Percentiles rank a stretch among this genome's conserved stretches.
Conservation (phyloP, 352 stramenopile genomes). For the Hyaloperonospora brassicae region DNA sequence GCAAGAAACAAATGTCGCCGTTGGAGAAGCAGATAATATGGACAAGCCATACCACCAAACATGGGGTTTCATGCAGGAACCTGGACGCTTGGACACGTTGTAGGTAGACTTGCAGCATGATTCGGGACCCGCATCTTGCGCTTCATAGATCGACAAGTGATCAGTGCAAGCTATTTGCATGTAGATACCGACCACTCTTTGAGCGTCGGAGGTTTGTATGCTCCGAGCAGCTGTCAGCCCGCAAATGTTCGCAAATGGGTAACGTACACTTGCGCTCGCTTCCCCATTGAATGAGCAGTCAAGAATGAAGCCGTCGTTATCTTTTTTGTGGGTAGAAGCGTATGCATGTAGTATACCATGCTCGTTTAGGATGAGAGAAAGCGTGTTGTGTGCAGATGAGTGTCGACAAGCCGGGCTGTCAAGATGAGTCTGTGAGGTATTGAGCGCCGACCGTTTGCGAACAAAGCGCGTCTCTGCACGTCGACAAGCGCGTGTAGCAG, state of each 20-base stretch:
- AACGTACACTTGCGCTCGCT: conserved; percentile 1
- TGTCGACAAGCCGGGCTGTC: conserved; percentile 56
- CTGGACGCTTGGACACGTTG: conserved; percentile 2
- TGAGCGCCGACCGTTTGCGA: conserved; percentile 44
- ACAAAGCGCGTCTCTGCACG: conserved; percentile 27
- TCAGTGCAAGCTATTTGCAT: conserved; percentile 14
- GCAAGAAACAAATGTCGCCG: too few relatives aligned
- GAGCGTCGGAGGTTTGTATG: conserved; percentile 3
- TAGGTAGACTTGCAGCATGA: conserved; percentile 6
- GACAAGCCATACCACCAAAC: too few relatives aligned
- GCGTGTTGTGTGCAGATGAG: conserved; percentile 56
- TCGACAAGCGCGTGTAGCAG: too few relatives aligned
- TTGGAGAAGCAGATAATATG: too few relatives aligned
- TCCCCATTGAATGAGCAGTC: conserved; percentile 12
- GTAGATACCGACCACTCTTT: conserved; percentile 16
- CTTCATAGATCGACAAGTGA: too few relatives aligned
- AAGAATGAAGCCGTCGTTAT: conserved; percentile 28
- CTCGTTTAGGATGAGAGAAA: conserved; percentile 77
- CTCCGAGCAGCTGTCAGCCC: conserved; percentile 7
- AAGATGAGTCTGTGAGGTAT: conserved; percentile 62
- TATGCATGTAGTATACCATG: conserved; percentile 46
- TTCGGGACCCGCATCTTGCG: conserved; percentile 11
- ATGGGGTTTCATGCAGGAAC: too few relatives aligned
- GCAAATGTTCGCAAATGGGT: conserved; percentile 3
- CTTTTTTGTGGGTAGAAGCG: conserved; percentile 32